Conservation (phyloP, 305 asterid genomes). For the Caryopteris hybrid region DNA sequence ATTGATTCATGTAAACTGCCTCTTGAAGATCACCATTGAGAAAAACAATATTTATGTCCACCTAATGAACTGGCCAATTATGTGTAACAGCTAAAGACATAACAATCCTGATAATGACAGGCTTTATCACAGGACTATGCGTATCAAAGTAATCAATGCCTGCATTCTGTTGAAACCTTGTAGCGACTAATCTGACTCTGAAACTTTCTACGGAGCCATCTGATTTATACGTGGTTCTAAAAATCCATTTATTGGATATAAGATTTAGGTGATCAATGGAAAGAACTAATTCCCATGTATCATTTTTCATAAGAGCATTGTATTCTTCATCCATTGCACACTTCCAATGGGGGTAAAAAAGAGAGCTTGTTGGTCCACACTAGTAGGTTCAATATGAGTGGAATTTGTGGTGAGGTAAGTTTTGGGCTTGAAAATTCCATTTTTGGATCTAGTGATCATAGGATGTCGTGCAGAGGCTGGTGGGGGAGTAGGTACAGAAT, state of each 20-base stretch:
- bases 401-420: too few species aligned
- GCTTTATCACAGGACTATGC: not conserved
- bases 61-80: not conserved
- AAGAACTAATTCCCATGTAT: not conserved
- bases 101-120: not conserved
- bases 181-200: not conserved
- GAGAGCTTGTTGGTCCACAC: too few species aligned
- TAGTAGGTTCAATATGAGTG: too few species aligned
- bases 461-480: not conserved
- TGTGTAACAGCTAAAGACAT: not conserved
- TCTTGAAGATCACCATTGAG: not conserved
- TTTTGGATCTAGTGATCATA: not conserved
- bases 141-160: not conserved
- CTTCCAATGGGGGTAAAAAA: too few species aligned
- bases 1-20: not conserved
- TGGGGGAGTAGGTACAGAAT: not conserved
- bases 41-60: not conserved
- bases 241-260: not conserved
- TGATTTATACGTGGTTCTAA: not conserved
- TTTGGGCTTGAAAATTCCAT: not conserved
- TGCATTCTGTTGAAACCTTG: not conserved
- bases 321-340: not conserved
- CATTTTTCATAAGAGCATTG: not conserved
- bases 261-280: not conserved
- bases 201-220: not conserved